Evolutionary conservation across 228 moss, liverwort and hornwort species (phyloP).

Genomic region (Sphagnum fallax): DNA sequence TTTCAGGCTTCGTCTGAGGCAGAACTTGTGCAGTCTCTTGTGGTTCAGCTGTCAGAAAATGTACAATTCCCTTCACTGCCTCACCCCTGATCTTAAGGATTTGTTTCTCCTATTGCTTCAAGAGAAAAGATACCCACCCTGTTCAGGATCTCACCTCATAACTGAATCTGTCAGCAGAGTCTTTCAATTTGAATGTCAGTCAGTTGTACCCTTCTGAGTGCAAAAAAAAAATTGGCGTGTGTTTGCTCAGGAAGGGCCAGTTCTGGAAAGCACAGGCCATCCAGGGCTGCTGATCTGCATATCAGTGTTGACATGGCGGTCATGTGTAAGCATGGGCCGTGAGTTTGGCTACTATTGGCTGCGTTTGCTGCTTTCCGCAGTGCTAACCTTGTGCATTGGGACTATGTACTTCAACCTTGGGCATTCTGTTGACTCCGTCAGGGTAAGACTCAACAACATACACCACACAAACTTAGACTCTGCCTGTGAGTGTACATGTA

Average conservation of each 20-base stretch:
- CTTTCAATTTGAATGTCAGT: background rate
- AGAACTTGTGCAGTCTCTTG: constrained; percentile 40
- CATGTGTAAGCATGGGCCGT: constrained; percentile 41
- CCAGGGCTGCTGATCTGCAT: constrained; percentile 20
- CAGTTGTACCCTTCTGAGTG: too few relatives aligned
- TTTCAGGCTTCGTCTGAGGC: constrained; percentile 46
- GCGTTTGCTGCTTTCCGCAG: constrained; percentile 27
- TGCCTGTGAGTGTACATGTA: too few relatives aligned
- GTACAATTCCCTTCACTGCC: constrained; percentile 3
- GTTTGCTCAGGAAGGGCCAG: constrained; percentile 27
- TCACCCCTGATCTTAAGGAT: too few relatives aligned
- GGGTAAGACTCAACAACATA: constrained; percentile 13
- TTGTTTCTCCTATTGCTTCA: too few relatives aligned
- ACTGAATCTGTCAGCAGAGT: too few relatives aligned
- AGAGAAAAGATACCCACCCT: too few relatives aligned
- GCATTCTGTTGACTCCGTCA: constrained; percentile 22
- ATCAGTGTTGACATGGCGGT: constrained; percentile 42
- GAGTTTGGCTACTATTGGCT: constrained; percentile 45
- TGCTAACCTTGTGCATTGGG: constrained; percentile 33
- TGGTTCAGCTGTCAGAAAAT: constrained; percentile 40
- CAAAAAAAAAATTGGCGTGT: too few relatives aligned
- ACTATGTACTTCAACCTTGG: constrained; percentile 28
- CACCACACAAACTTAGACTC: too few relatives aligned
- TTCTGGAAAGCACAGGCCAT: constrained; percentile 9
- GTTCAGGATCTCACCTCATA: too few relatives aligned